These are phyloP conservation scores for Mollisia scopiformis DNA, from an alignment of 2,329 filamentous ascomycete genomes.

Conservation along the genomic window DNA sequence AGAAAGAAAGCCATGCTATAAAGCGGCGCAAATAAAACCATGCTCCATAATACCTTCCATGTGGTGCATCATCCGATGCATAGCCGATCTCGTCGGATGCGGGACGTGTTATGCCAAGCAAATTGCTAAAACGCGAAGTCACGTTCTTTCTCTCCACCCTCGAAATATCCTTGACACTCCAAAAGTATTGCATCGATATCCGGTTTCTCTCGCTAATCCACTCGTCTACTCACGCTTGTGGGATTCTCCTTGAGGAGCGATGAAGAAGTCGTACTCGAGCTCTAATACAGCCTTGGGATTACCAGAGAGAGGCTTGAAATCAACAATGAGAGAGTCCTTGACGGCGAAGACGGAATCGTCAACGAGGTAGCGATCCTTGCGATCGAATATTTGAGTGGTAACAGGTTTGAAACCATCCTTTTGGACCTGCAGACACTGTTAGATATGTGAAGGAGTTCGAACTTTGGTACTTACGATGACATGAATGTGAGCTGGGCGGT, in stretches of 20 bases:
- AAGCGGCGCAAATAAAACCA: background rate
- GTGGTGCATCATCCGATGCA: background rate
- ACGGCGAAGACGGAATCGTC: conserved; percentile 55
- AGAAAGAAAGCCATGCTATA: background rate
- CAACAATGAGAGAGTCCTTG: conserved; percentile 54
- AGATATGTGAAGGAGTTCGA: background rate
- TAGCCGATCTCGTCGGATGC: too few relatives aligned
- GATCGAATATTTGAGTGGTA: conserved; percentile 79
- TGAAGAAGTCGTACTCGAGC: conserved; percentile 34
- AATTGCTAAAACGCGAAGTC: background rate
- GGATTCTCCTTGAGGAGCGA: conserved; percentile 18
- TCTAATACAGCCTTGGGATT: conserved; percentile 39
- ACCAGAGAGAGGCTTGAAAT: conserved; percentile 49
- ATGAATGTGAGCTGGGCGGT: conserved; percentile 66
- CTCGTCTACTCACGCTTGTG: background rate
- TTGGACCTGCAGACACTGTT: conserved; percentile 19
- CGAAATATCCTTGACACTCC: background rate
- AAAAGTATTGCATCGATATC: background rate
- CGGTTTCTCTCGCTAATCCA: background rate
- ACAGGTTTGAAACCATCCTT: conserved; percentile 60
- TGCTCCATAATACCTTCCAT: background rate
- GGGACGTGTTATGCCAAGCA: background rate
- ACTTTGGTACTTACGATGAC: conserved; percentile 50
- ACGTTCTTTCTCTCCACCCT: background rate
- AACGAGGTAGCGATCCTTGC: conserved; percentile 64